These are phyloP conservation scores for Fusarium sp. DNA, from an alignment of 2,329 filamentous ascomycete genomes.

Conservation along the genomic window DNA sequence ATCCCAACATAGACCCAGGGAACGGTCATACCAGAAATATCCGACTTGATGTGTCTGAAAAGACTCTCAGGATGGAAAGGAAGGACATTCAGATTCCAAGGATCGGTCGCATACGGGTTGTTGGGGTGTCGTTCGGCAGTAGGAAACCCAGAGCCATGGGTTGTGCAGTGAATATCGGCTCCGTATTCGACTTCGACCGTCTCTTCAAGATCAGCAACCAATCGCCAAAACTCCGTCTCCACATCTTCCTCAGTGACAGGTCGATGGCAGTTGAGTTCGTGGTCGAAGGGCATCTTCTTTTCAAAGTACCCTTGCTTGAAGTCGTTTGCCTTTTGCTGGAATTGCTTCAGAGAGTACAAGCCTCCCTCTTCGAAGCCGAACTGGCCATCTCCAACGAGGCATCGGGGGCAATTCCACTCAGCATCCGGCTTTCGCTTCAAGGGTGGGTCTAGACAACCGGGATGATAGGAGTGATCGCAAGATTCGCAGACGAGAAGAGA, in stretches of 20 bases:
- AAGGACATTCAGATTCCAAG: conserved; percentile 95
- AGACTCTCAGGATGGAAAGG: conserved; percentile 91
- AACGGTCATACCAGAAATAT: conserved; percentile 99
- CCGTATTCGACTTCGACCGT: conserved; percentile 98
- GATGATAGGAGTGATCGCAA: conserved; percentile 90
- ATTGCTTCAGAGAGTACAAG: conserved; percentile 93
- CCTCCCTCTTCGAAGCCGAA: conserved; percentile 98
- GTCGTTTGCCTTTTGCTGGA: conserved; percentile 93
- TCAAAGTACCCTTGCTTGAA: conserved; percentile 97
- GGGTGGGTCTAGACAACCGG: conserved; percentile 88
- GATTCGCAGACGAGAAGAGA: conserved; percentile 87
- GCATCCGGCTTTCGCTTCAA: conserved; percentile 80
- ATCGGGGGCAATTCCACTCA: conserved; percentile 97
- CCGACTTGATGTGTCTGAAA: conserved; percentile 97
- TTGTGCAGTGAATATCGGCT: conserved; percentile 97
- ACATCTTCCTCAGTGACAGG: conserved; percentile 95
- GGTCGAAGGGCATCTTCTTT: conserved; percentile 88
- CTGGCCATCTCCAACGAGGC: conserved; percentile 94
- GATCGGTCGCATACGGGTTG: conserved; percentile 87
- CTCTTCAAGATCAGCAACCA: conserved; percentile 93
- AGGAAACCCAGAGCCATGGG: conserved; percentile 96
- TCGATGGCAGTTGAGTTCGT: conserved; percentile 81
- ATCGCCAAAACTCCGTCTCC: conserved; percentile 94
- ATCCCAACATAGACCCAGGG: conserved; percentile 99
- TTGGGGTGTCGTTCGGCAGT: conserved; percentile 91